Conservation (phyloP, 345 rosid species). For the Rhodomyrtus tomentosa region DNA sequence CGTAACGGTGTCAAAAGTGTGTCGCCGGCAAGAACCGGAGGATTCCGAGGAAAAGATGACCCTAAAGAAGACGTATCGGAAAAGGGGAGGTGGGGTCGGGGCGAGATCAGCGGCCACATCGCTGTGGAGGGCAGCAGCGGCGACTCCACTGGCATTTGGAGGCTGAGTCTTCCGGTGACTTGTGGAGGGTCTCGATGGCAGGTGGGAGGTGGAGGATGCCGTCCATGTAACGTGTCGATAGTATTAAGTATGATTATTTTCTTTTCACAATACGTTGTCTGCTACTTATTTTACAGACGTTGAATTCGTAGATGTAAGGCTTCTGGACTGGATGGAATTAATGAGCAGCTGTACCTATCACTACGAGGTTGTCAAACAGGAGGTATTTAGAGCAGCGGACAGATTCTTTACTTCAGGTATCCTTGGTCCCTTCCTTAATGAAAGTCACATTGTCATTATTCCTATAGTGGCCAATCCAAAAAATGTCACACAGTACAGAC, state of each 20-base stretch:
- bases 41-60: constrained; percentile 10
- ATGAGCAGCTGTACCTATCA: too few species aligned
- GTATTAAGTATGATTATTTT: not conserved
- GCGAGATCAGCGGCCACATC: not conserved
- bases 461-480: too few species aligned
- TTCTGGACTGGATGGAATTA: too few species aligned
- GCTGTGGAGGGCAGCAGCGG: not conserved
- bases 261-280: too few species aligned
- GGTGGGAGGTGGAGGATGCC: not conserved
- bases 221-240: not conserved
- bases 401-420: too few species aligned
- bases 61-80: constrained; percentile 11
- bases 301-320: too few species aligned
- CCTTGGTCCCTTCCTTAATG: too few species aligned
- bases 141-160: not conserved
- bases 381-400: too few species aligned
- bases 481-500: too few species aligned
- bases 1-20: constrained; percentile 22
- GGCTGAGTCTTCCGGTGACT: not conserved
- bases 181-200: not conserved
- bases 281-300: too few species aligned
- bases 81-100: constrained; percentile 8
- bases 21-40: constrained; percentile 31
- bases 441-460: too few species aligned
- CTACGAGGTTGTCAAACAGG: too few species aligned